Evolutionary conservation across 306 rosid species (phyloP).

Genomic region (Acacia acuminata): DNA sequence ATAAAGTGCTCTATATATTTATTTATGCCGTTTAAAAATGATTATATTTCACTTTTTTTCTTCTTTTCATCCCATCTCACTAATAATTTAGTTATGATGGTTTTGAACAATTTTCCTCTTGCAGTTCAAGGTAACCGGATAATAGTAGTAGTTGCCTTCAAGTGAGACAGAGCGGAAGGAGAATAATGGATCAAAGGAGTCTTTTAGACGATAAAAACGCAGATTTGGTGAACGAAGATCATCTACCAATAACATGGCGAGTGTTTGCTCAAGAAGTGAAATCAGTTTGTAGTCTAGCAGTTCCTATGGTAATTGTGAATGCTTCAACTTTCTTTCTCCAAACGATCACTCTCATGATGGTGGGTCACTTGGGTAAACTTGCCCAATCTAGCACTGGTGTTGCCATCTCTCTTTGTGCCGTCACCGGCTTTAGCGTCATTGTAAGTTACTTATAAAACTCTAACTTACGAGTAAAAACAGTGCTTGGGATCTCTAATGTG

Average conservation of each 20-base stretch:
- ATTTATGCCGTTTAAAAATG: no score
- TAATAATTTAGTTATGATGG: not conserved
- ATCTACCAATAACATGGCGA: not conserved
- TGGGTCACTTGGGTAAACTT: slow-evolving; percentile 67
- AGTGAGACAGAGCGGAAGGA: no score
- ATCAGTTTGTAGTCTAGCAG: slow-evolving; percentile 43
- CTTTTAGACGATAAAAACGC: not conserved
- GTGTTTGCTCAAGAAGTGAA: slow-evolving; percentile 24
- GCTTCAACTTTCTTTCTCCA: slow-evolving; percentile 53
- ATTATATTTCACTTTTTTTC: no score
- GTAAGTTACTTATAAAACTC: slow-evolving; percentile 37
- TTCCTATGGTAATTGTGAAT: slow-evolving; percentile 57
- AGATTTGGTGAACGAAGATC: not conserved
- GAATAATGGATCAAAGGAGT: not conserved
- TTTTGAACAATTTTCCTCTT: not conserved
- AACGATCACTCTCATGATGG: slow-evolving; percentile 51
- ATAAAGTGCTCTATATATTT: no score
- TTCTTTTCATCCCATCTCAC: no score
- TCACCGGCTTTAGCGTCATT: slow-evolving; percentile 57
- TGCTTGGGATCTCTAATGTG: no score
- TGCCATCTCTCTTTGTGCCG: slow-evolving; percentile 56
- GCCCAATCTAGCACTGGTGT: slow-evolving; percentile 68
- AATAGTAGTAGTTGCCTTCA: no score
- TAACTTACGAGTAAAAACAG: no score
- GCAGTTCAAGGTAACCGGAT: no score